Percentiles rank a stretch among this genome's conserved stretches.
Conservation (phyloP, 352 stramenopile genomes). For the Albugo laibachii region DNA sequence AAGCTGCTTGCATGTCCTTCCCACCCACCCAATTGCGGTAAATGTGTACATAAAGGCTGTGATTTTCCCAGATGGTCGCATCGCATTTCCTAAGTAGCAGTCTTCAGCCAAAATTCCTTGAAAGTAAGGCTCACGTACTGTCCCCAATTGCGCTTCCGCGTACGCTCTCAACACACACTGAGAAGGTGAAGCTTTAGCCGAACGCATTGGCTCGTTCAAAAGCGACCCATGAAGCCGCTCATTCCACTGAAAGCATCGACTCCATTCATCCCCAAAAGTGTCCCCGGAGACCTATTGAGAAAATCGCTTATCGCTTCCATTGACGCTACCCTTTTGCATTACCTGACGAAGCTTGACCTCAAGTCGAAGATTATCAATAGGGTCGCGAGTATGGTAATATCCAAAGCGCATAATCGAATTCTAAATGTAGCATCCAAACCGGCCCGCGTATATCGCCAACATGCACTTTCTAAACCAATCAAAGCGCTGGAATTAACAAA, state of each 20-base stretch:
- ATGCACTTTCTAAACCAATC: too few species aligned
- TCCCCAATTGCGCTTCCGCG: neutral
- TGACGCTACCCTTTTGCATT: neutral
- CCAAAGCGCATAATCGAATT: too few species aligned
- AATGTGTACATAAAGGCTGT: too few species aligned
- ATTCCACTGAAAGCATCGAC: neutral
- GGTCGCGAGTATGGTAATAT: slow-evolving; percentile 53
- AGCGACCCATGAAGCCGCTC: neutral
- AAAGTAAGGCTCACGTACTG: too few species aligned
- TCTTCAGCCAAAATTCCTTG: too few species aligned
- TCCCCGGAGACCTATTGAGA: slow-evolving; percentile 1
- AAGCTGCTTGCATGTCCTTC: too few species aligned
- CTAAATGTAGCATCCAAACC: too few species aligned
- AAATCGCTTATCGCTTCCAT: neutral
- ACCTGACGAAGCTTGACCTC: slow-evolving; percentile 39
- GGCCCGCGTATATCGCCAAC: too few species aligned
- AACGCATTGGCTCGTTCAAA: neutral
- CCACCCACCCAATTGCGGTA: too few species aligned
- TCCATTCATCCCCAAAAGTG: neutral
- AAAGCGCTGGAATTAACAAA: too few species aligned
- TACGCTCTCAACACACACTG: neutral
- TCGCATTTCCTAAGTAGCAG: too few species aligned
- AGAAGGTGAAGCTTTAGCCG: neutral
- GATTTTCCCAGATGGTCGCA: too few species aligned
- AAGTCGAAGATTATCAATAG: slow-evolving; percentile 45